A percentile compares a stretch with the other conserved stretches of the same genome.
phyloP scores from a whole-genome alignment of 371 early-diverging fungal species.

The Chytridium lagenaria region DNA sequence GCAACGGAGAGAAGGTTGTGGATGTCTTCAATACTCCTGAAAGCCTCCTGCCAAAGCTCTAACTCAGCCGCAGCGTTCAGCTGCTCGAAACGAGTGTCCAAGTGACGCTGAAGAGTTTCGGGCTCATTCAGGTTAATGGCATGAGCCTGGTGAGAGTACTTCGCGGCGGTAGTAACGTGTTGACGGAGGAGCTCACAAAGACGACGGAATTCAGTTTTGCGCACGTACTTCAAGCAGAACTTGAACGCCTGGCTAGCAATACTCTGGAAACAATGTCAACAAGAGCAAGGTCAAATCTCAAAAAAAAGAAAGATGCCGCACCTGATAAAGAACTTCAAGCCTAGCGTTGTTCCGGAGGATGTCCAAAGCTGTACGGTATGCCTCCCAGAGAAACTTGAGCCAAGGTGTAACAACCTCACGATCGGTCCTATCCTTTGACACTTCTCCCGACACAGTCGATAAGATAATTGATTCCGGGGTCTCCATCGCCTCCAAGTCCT shows the following conservation, averaged over 20 bases:
- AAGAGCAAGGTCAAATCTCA: no score
- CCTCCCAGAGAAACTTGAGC: constrained; percentile 98
- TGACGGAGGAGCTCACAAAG: constrained; percentile 95
- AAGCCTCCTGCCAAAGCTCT: constrained; percentile 98
- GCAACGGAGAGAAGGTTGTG: constrained; percentile 89
- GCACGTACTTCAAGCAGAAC: constrained; percentile 92
- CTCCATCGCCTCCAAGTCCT: constrained; percentile 94
- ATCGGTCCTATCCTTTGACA: constrained; percentile 92
- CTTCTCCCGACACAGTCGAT: constrained; percentile 93
- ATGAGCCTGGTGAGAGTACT: constrained; percentile 91
- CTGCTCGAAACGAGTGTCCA: constrained; percentile 95
- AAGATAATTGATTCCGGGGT: constrained; percentile 97
- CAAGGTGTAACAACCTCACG: constrained; percentile 97
- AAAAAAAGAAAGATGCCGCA: no score
- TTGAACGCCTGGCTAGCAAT: constrained; percentile 91
- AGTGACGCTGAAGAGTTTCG: constrained; percentile 93
- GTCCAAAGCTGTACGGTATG: constrained; percentile 95
- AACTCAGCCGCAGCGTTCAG: constrained; percentile 93
- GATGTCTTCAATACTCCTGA: constrained; percentile 96
- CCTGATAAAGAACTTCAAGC: constrained; percentile 93
- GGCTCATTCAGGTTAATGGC: constrained; percentile 94
- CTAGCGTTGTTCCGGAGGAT: constrained; percentile 95
- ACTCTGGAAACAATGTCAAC: no score
- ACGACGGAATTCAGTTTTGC: constrained; percentile 98
- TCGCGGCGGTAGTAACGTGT: constrained; percentile 89